Conservation (phyloP, 2,329 filamentous ascomycete genomes). For the Phoma herbarum region DNA sequence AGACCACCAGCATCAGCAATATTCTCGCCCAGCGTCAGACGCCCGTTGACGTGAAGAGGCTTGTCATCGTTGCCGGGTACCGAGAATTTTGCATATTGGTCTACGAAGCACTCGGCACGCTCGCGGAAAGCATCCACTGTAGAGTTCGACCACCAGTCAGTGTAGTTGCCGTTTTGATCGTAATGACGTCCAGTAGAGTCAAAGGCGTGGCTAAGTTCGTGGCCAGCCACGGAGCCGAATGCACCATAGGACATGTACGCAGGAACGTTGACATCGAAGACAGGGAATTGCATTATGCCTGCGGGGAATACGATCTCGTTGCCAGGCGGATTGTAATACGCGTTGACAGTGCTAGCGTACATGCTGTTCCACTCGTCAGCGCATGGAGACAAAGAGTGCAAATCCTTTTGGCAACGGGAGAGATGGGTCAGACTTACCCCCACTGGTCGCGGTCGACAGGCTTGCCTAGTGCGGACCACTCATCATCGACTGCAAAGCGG, state of each 20-base stretch:
- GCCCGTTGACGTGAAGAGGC: slow-evolving; percentile 69
- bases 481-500: slow-evolving; percentile 57
- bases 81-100: slow-evolving; percentile 71
- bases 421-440: slow-evolving; percentile 39
- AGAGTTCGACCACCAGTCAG: slow-evolving; percentile 71
- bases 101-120: slow-evolving; percentile 70
- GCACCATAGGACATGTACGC: slow-evolving; percentile 74
- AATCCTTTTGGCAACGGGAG: slow-evolving; percentile 58
- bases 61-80: slow-evolving; percentile 65
- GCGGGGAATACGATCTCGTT: slow-evolving; percentile 76
- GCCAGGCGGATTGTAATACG: slow-evolving; percentile 70
- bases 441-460: slow-evolving; percentile 69
- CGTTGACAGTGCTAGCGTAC: slow-evolving; percentile 60
- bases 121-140: slow-evolving; percentile 67
- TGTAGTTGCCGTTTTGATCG: slow-evolving; percentile 70
- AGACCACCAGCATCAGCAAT: slow-evolving; percentile 76
- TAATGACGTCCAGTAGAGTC: slow-evolving; percentile 72
- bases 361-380: background rate
- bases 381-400: background rate
- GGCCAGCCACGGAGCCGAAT: slow-evolving; percentile 72
- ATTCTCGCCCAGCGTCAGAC: slow-evolving; percentile 72
- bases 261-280: slow-evolving; percentile 70
- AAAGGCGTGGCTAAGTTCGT: slow-evolving; percentile 76
- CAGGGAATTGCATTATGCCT: slow-evolving; percentile 72
- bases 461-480: slow-evolving; percentile 68